Evolutionary conservation across 768 basidiomycete genomes (phyloP).

Genomic region (Floccularia luteovirens): DNA sequence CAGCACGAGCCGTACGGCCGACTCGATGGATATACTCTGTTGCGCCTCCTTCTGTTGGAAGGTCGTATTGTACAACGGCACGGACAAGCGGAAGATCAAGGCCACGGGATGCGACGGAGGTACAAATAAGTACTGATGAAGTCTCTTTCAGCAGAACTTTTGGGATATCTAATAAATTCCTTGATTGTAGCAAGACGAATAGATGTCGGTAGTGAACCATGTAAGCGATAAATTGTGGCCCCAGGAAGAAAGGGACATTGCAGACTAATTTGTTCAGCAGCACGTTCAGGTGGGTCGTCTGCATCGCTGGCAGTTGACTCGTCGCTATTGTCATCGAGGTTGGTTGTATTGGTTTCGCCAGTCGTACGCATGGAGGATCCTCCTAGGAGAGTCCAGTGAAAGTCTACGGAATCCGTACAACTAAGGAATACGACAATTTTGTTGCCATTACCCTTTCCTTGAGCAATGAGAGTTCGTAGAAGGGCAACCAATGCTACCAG

Average conservation of each 20-base stretch:
- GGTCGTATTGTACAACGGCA: conserved; percentile 92
- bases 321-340: conserved; percentile 2
- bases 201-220: conserved; percentile 83
- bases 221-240: conserved; percentile 79
- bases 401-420: conserved; percentile 97
- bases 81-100: conserved; percentile 92
- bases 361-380: conserved; percentile 70
- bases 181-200: conserved; percentile 79
- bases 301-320: conserved; percentile 23
- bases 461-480: conserved; percentile 70
- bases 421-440: conserved; percentile 95
- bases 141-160: conserved; percentile 15
- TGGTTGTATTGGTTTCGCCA: conserved; percentile 15
- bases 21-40: conserved; percentile 97
- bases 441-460: conserved; percentile 43
- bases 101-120: conserved; percentile 97
- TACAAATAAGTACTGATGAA: conserved; percentile 83
- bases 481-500: conserved; percentile 86
- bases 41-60: conserved; percentile 94
- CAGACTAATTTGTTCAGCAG: conserved; percentile 42
- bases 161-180: conserved; percentile 54
- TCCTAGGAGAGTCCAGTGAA: conserved; percentile 84
- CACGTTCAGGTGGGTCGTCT: conserved; percentile 9
- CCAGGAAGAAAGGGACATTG: conserved; percentile 75
- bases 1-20: conserved; percentile 94